Base-by-base conservation (phyloP, 179 eudicot genomes). In the Amaranthus tricolor region DNA sequence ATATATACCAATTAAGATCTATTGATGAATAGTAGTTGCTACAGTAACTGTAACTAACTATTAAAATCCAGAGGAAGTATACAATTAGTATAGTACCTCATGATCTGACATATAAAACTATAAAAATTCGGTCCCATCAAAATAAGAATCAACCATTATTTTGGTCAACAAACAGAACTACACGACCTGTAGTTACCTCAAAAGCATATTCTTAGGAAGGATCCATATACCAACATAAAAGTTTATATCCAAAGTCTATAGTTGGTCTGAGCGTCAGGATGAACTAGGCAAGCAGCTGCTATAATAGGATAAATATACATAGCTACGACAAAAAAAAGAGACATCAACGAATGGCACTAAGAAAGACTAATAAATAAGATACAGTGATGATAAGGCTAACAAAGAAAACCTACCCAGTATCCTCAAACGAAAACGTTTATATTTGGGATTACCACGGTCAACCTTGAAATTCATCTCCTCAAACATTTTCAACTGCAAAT, bases 391-490 rank as follows among this genome's bases (percentile, higher is more conserved):
- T 9, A 67, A 62, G 47, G 77, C 54, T 45, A 65, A 40, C n/a
- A 48, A 20, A 66, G 50, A 70, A 49, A 81, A 68, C 74, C 53
- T 72, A 51, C 98, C 99, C 75, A 95, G 73, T 40, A 89, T 79
- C 86, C 83, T 95, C 78, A 95, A 76, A 74, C 84, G 98, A 77
- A 95, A 93, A 72, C 99, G 95, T 80, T 91, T 95, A 87, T 95
- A 95, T 74, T 89, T 84, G 71, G 89, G 77, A 81, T 90, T 93
- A 59, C 77, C 72, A 62, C 63, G 91, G 77, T 95, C 97, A 81
- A 95, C 92, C 82, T 93, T 95, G 86, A 89, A 90, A 55, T 93
- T 93, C 99, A 95, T 95, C 68, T 86, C 88, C 84, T 94, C 98
- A 84, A 87, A 91, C 92, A 91, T 86, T 82, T 89, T 88, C 83